Evolutionary conservation across 1,139 yeast species (phyloP).

Genomic region (Lodderomyces parapsilosis): DNA sequence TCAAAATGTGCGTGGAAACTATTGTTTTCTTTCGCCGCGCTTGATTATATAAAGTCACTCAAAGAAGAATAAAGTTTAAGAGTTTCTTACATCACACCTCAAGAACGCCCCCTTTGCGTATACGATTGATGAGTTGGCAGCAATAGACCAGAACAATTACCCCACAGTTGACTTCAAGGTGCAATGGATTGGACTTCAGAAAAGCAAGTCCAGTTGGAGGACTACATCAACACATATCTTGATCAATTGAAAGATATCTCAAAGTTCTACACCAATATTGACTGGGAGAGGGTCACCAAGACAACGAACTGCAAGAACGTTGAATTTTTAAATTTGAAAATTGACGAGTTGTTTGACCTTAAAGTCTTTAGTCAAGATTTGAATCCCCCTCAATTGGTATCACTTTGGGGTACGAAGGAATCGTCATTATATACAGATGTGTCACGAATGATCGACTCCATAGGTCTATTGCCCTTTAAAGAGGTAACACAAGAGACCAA

Average conservation of each 20-base stretch:
- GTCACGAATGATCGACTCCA: conserved; percentile 1
- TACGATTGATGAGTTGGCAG: not conserved
- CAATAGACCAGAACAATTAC: not conserved
- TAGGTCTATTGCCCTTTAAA: conserved; percentile 11
- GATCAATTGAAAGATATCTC: conserved; percentile 14
- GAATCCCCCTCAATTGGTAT: conserved; percentile 13
- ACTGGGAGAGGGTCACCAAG: conserved; percentile 19
- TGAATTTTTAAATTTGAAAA: conserved; percentile 21
- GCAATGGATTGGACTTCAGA: conserved; percentile 20
- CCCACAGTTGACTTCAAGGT: not conserved
- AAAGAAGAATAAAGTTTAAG: not conserved
- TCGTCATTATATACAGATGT: conserved; percentile 16
- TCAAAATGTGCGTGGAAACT: too few relatives aligned
- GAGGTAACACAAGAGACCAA: conserved; percentile 1
- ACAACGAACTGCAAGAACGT: conserved; percentile 17
- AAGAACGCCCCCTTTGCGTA: not conserved
- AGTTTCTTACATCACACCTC: not conserved
- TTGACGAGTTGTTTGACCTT: conserved; percentile 24
- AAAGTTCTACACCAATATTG: conserved; percentile 18
- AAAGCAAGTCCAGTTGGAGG: conserved; percentile 18
- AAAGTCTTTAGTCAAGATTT: conserved; percentile 19
- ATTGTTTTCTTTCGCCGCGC: not conserved
- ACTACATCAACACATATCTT: conserved; percentile 15
- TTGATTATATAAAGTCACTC: not conserved
- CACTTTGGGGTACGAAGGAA: not conserved